Evolutionary conservation across 495 filamentous ascomycete genomes (phyloP).

Genomic region (Amniculicola lignicola): DNA sequence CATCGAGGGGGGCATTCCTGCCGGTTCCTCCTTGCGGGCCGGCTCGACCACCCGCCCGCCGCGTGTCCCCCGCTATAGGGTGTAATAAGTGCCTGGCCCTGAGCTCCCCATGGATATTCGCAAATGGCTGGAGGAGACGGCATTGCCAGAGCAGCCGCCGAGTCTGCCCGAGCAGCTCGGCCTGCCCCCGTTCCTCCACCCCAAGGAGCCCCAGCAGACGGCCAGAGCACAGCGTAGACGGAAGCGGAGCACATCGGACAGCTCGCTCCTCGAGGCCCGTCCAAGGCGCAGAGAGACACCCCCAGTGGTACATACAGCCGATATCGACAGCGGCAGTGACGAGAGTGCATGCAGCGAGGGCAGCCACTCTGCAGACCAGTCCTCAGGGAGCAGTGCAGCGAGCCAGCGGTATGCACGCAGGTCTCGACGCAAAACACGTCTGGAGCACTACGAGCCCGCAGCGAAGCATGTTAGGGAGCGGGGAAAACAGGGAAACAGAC

Average conservation of each 20-base stretch:
- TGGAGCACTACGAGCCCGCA: constrained; percentile 48
- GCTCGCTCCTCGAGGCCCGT: constrained; percentile 37
- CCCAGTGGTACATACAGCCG: constrained; percentile 11
- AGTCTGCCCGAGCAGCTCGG: constrained; percentile 20
- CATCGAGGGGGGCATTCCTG: too few species aligned
- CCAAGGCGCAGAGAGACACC: constrained; percentile 7
- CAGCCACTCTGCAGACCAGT: background rate
- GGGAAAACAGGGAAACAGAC: constrained; percentile 28
- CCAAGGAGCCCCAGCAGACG: constrained; percentile 6
- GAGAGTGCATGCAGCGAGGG: constrained; percentile 13
- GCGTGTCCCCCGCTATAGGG: background rate
- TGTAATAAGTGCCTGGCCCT: background rate
- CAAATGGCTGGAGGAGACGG: constrained; percentile 27
- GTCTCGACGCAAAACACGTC: constrained; percentile 36
- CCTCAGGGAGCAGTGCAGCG: constrained; percentile 19
- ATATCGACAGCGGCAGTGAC: constrained; percentile 7
- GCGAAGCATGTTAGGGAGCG: constrained; percentile 44
- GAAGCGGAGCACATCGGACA: constrained; percentile 37
- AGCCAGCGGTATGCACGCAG: constrained; percentile 36
- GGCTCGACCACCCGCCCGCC: constrained; percentile 23
- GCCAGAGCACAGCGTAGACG: constrained; percentile 25
- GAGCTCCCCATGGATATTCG: constrained; percentile 28
- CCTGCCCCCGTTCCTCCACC: constrained; percentile 14
- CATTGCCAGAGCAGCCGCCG: constrained; percentile 21
- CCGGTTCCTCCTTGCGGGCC: too few species aligned